Evolutionary conservation across 192 early-diverging fungal species (phyloP).

Genomic region (Entophlyctis luteolus): DNA sequence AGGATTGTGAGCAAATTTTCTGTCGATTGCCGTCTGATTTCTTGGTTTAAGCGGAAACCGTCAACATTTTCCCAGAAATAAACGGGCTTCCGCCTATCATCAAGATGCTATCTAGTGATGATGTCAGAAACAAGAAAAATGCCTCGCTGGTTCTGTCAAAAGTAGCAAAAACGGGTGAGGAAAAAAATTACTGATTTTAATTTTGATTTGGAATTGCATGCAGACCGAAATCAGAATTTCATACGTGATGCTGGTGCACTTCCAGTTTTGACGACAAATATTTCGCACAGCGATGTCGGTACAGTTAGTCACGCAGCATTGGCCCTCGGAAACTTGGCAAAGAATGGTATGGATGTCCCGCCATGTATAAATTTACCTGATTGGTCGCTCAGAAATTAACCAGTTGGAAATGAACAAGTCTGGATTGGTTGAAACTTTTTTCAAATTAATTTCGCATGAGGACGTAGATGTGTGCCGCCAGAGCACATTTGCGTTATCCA

Average conservation of each 20-base stretch:
- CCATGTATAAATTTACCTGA: not conserved
- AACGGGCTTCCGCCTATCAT: slow-evolving; percentile 36
- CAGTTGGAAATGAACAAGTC: slow-evolving; percentile 50
- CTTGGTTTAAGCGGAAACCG: slow-evolving; percentile 37
- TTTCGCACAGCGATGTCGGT: slow-evolving; percentile 30
- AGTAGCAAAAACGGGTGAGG: slow-evolving; percentile 35
- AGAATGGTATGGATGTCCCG: slow-evolving; percentile 36
- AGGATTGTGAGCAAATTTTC: slow-evolving; percentile 36
- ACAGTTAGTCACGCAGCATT: slow-evolving; percentile 40
- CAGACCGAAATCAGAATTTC: slow-evolving; percentile 41
- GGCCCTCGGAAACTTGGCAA: slow-evolving; percentile 39
- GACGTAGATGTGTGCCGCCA: slow-evolving; percentile 43
- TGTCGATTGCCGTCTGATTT: not conserved
- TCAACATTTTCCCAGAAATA: slow-evolving; percentile 34
- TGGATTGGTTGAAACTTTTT: slow-evolving; percentile 37
- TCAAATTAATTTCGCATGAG: slow-evolving; percentile 41
- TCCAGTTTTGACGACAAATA: slow-evolving; percentile 24
- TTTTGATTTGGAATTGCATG: not conserved
- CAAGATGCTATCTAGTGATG: slow-evolving; percentile 38
- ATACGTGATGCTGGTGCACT: slow-evolving; percentile 43
- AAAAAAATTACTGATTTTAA: not conserved
- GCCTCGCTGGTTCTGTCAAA: slow-evolving; percentile 34
- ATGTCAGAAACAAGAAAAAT: slow-evolving; percentile 32
- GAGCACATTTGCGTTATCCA: slow-evolving; percentile 39
- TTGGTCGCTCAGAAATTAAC: slow-evolving; percentile 35